Base-by-base conservation (phyloP, 1,284 basidiomycete genomes). In the Thelephora terrestris region DNA sequence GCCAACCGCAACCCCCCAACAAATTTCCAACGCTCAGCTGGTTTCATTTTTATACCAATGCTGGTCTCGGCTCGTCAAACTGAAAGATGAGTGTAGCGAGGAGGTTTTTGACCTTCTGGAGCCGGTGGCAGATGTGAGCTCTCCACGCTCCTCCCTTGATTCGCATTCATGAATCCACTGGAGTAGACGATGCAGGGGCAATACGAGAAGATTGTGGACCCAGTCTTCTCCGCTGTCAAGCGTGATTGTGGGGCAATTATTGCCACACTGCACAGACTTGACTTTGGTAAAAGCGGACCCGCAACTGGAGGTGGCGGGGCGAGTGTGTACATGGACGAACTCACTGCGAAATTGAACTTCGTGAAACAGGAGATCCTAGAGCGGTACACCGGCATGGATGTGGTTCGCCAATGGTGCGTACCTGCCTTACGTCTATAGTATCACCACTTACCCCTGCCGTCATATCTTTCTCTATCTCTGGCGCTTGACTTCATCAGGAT, bases 311-410 rank as follows among this genome's bases (percentile, higher is more conserved):
- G 78, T 18, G 80, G 78, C 16, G 80, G 83, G 4, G 71, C 86
- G 10, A 91, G 86, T 61, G 67, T 81, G 12, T 96, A 95, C 64
- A 88, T 95, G 79, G 87, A 88, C 59, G 92, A 95, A 52, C 71
- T 96, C 50, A 76, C 81, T 16, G 91, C 93, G 53, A 94, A 92
- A 66, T 69, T 97, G 45, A 67, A 71, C 3, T 92, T 88, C 61
- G 71, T 94, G 52, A 86, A 88, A 61, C 64, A 67, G 16, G 89
- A 93, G 58, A 64, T 96, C 16, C 63, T 95, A 14, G 76, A 69
- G 43, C 78, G 78, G 52, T 87, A 85, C 63, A 71, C 68, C 49
- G 70, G 91, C 14, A 85, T 84, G 0, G 85, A 89, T 17, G 72
- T 78, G 36, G 75, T 73, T 48, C 74, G 76, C 49, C 73, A 78